Base-by-base conservation (phyloP, 495 filamentous ascomycete species). In the Penicillium daleae region DNA sequence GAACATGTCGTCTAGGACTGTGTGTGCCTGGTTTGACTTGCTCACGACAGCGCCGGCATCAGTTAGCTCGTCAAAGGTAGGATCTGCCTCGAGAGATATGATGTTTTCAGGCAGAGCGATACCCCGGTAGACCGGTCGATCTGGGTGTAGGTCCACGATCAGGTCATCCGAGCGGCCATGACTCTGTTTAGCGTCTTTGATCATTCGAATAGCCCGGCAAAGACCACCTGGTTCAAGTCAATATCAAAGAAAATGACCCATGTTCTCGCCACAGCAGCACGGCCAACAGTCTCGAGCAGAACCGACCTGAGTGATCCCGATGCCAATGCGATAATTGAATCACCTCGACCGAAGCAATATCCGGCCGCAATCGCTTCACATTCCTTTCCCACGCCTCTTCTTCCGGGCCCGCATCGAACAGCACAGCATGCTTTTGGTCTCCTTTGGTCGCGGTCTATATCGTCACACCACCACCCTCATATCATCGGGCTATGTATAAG, bases 251-350 rank as follows among this genome's bases (percentile, higher is more conserved):
- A 21, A 24, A 22, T 21, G 42, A 46, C 3, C 22, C 7, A 21
- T 24, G 19, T 12, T 27, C 8, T 3, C 13, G 19, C 10, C 12
- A 0, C 31, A 13, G 10, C 4, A 15, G 21, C 31, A 54, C 22
- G 35, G 3, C 48, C 12, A 46, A 9, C 15, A 9, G 9, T n/a
- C 3, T 12, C 8, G 22, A 12, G 32, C 29, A 21, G 4, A 50
- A 70, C 68, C 22, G 32, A 78, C 78, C 81, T 44, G 80, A 83
- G 67, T 88, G 86, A 61, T 88, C 86, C 27, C 85, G 82, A 75
- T 88, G 86, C 85, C 85, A 88, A 62, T 88, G 86, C 6, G 81
- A 96, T 0, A 96, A 85, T 67, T 94, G 91, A 10, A 96, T 76
- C 37, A 86, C 80, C 62, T 91, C 89, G 42, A 96, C 84, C 65